Percentiles rank a stretch among this genome's conserved stretches.
These are phyloP conservation scores for Trichoderma sp. DNA, from an alignment of 2,329 filamentous ascomycete genomes.

Conservation along the genomic window DNA sequence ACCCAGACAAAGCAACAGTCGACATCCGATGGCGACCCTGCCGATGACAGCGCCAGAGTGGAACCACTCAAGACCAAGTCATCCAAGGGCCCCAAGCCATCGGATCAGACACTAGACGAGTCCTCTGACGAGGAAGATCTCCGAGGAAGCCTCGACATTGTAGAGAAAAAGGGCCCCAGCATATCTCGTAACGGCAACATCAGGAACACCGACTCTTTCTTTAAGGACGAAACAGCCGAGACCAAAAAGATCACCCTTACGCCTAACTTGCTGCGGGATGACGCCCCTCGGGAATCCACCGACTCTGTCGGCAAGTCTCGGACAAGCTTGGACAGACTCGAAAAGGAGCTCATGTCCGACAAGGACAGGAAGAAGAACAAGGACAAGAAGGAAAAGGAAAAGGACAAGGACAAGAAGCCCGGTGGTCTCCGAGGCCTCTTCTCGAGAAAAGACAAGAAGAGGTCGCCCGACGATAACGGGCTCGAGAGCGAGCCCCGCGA, in stretches of 20 bases:
- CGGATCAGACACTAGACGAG: constrained; percentile 34
- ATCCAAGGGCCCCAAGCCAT: constrained; percentile 44
- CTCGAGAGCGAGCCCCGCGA: constrained; percentile 56
- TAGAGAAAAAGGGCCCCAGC: constrained; percentile 52
- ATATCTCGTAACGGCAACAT: constrained; percentile 82
- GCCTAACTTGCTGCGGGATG: constrained; percentile 85
- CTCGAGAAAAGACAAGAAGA: constrained; percentile 61
- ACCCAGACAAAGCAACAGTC: constrained; percentile 33
- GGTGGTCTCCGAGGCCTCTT: constrained; percentile 59
- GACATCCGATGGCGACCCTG: constrained; percentile 31
- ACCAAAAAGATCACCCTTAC: constrained; percentile 97
- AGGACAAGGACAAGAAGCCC: constrained; percentile 67
- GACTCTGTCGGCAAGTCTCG: constrained; percentile 50
- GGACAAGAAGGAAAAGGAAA: constrained; percentile 64
- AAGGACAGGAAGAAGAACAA: constrained; percentile 75
- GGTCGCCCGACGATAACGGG: constrained; percentile 55
- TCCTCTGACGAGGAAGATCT: constrained; percentile 36
- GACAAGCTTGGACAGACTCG: constrained; percentile 70
- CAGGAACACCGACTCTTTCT: constrained; percentile 92
- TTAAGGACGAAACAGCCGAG: constrained; percentile 91
- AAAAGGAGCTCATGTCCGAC: constrained; percentile 56
- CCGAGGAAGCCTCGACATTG: constrained; percentile 63
- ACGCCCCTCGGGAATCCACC: constrained; percentile 56
- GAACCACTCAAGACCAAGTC: constrained; percentile 52
- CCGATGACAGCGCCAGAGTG: constrained; percentile 53